Evolutionary conservation across 2,329 filamentous ascomycete genomes (phyloP), one percentile per base, ranked within the genome.

Genomic region (Aquanectria penicillioides): DNA sequence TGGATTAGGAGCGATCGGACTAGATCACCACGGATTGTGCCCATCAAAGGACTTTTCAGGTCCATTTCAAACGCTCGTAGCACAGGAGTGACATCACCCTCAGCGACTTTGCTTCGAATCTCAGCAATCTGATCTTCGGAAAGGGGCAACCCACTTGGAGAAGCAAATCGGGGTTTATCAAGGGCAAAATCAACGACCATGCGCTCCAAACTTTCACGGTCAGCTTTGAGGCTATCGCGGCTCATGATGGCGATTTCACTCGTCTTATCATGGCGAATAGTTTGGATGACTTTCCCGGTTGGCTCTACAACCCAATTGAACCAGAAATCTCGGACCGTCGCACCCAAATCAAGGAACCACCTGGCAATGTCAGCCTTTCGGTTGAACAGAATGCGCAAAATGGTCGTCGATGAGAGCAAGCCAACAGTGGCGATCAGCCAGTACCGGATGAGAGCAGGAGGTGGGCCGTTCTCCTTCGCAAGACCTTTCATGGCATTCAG

Each of bases 241-340:
- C 93, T 97, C 91, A 99, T 95, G 65, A 99, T 91, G 38, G 94
- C 95, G 64, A 99, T 94, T 73, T 98, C 94, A 72, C 93, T 97
- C 66, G 89, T 90, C 69, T 92, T 88, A 70, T 98, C 93, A 74
- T 98, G 95, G 5, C 94, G 89, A 66, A 99, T 98, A 0, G 95
- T 99, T 44, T 90, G 89, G 57, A 99, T 86, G 15, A 99, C 83
- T 73, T 93, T 94, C 68, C 87, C 87, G 1, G 88, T 83, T 0
- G 95, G 95, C 64, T 97, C 90, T 10, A 99, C 80, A 3, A 99
- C 90, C 95, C 95, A 99, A 74, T 99, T 99, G 59, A 89, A 83
- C 91, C 94, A 97, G 73, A 99, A 99, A 74, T 97, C 94, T 51
- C 91, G 84, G 1, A 89, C 79, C 0, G 95, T 99, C 2, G 81